Conservation (phyloP, 345 rosid genomes). For the Eucalyptus viminalis region DNA sequence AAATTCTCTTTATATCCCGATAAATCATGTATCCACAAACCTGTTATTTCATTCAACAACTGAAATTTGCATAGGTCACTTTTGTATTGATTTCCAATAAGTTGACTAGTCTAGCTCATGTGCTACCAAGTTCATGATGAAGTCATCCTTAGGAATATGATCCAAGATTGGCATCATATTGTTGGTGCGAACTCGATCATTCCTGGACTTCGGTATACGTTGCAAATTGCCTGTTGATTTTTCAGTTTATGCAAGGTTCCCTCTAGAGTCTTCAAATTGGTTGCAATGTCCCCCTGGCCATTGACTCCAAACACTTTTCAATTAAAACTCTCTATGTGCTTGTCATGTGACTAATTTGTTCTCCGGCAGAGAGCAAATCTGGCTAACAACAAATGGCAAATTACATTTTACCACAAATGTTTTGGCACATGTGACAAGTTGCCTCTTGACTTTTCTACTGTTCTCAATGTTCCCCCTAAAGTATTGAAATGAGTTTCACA, state of each 20-base stretch:
- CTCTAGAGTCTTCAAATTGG: not conserved
- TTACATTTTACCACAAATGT: not conserved
- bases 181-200: not conserved
- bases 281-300: not conserved
- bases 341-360: not conserved
- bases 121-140: not conserved
- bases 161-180: not conserved
- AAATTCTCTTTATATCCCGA: not conserved
- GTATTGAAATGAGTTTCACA: not conserved
- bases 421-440: not conserved
- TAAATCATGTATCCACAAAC: too few relatives aligned
- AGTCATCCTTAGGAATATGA: not conserved
- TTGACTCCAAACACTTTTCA: not conserved
- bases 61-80: not conserved
- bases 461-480: not conserved
- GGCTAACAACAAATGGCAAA: not conserved
- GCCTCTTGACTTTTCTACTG: not conserved
- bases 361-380: not conserved
- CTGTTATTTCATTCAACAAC: not conserved
- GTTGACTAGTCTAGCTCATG: not conserved
- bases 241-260: not conserved
- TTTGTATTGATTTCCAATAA: not conserved
- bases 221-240: not conserved
- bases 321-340: not conserved
- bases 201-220: not conserved